A percentile compares a stretch with the other conserved stretches of the same genome.
Conservation (phyloP, 768 basidiomycete species). For the Terana coerulea region DNA sequence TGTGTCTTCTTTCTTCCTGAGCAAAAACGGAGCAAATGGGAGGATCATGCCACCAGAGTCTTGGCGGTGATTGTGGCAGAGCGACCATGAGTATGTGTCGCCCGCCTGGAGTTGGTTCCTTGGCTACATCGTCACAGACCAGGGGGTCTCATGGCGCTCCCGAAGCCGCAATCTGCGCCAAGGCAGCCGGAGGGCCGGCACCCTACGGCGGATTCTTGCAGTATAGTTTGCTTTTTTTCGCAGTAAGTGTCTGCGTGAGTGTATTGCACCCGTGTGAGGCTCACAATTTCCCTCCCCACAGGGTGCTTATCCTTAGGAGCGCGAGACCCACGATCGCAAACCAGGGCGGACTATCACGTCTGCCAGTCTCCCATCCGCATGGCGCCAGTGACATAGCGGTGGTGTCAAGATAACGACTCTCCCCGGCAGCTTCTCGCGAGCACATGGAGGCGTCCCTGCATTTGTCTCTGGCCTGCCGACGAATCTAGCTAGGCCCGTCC, state of each 20-base stretch:
- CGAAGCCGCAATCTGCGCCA: no score
- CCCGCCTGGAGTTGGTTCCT: no score
- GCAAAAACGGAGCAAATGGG: no score
- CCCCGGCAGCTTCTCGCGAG: not conserved
- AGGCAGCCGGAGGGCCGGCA: no score
- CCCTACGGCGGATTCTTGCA: no score
- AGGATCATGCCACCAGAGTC: no score
- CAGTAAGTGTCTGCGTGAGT: not conserved
- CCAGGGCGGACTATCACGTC: not conserved
- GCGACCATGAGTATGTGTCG: no score
- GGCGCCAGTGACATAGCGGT: constrained; percentile 1
- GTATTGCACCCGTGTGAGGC: not conserved
- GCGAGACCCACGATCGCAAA: not conserved
- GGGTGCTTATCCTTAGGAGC: not conserved
- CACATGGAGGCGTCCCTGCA: constrained; percentile 3
- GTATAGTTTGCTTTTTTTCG: no score
- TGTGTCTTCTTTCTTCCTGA: no score
- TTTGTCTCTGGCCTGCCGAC: not conserved
- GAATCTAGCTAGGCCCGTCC: not conserved
- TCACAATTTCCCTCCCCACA: not conserved
- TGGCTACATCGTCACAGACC: no score
- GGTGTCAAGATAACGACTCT: constrained; percentile 4
- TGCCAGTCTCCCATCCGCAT: not conserved
- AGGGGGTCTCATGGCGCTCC: no score
- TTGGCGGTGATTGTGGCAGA: no score